Evolutionary conservation across 345 rosid species (phyloP).

Genomic region (Dimocarpus longan): DNA sequence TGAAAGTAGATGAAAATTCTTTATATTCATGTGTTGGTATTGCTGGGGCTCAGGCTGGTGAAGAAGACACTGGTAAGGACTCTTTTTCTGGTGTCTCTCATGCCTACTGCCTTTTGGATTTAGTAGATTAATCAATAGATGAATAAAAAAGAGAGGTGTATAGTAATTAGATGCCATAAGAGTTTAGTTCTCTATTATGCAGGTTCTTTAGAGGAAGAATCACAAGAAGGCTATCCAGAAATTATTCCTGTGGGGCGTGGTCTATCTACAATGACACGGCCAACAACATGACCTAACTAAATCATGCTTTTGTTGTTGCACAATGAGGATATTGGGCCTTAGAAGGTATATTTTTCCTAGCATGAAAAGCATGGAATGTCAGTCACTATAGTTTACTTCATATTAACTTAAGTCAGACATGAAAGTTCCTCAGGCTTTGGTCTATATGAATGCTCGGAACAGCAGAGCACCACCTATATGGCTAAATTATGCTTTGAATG

Average conservation of each 20-base stretch:
- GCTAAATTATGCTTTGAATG: neutral
- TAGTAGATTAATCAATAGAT: neutral
- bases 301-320: neutral
- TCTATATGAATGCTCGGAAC: neutral
- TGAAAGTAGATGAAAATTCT: constrained; percentile 80
- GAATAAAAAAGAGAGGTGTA: neutral
- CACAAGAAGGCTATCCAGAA: constrained; percentile 61
- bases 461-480: neutral
- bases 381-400: neutral
- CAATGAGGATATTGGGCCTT: neutral
- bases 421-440: neutral
- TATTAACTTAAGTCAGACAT: neutral
- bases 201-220: constrained; percentile 59
- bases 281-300: constrained; percentile 61
- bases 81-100: constrained; percentile 2
- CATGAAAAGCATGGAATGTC: neutral
- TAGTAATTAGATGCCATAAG: neutral
- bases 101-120: neutral
- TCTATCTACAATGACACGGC: constrained; percentile 85
- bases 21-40: constrained; percentile 91
- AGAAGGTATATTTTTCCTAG: constrained; percentile 6
- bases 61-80: constrained; percentile 51
- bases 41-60: constrained; percentile 91
- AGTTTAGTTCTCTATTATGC: constrained; percentile 25
- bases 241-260: constrained; percentile 82